A percentile compares a stretch with the other conserved stretches of the same genome.
Conservation (phyloP, 345 rosid species). For the Nephelium lappaceum region DNA sequence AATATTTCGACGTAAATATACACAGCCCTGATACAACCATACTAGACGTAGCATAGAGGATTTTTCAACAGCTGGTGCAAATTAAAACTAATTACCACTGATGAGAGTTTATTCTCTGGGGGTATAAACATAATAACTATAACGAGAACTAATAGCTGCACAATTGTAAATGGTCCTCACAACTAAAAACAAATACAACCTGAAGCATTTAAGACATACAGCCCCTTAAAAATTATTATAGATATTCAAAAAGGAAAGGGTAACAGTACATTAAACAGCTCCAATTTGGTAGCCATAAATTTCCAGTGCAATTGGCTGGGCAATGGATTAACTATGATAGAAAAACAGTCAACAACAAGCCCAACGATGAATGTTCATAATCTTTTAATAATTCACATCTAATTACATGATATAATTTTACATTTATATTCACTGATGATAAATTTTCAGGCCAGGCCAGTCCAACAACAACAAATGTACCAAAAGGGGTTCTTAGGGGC, state of each 20-base stretch:
- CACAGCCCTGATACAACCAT: conserved; percentile 19
- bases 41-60: background rate
- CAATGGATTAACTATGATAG: background rate
- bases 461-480: background rate
- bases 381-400: background rate
- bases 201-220: background rate
- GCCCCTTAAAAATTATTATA: background rate
- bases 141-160: background rate
- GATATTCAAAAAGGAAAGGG: background rate
- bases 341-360: background rate
- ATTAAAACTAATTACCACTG: background rate
- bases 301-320: background rate
- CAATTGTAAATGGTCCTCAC: background rate
- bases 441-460: background rate
- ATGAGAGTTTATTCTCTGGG: background rate
- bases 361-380: background rate
- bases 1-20: conserved; percentile 26
- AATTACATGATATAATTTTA: conserved; percentile 4
- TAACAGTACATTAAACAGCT: background rate
- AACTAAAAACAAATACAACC: background rate
- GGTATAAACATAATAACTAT: background rate
- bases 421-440: background rate
- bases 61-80: background rate
- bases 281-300: background rate
- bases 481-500: background rate